Percentiles rank a stretch among this genome's conserved stretches.
Evolutionary conservation across 345 rosid species (phyloP).

Genomic region (Citropsis articulata): DNA sequence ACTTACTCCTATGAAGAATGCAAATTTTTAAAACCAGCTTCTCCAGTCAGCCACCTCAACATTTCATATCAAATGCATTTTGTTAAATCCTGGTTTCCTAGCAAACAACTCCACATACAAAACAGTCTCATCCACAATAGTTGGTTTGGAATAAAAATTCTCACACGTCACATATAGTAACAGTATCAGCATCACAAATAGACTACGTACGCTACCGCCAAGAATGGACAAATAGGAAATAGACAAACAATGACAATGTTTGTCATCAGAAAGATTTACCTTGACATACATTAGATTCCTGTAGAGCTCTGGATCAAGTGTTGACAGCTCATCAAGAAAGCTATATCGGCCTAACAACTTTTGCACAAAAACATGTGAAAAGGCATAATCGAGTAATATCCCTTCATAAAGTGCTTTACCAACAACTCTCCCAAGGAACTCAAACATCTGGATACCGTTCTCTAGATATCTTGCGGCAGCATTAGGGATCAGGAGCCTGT

Average conservation of each 20-base stretch:
- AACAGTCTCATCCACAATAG: not conserved
- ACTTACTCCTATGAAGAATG: not conserved
- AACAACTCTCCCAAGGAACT: conserved; percentile 95
- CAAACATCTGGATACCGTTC: conserved; percentile 89
- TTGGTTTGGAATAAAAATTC: not conserved
- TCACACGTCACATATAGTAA: not conserved
- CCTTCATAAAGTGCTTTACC: conserved; percentile 99
- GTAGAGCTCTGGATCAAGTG: conserved; percentile 93
- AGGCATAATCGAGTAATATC: conserved; percentile 86
- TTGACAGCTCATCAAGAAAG: conserved; percentile 94
- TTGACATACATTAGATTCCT: conserved; percentile 90
- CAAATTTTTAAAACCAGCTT: not conserved
- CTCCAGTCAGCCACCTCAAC: not conserved
- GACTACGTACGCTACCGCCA: not conserved
- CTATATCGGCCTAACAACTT: conserved; percentile 94
- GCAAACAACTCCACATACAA: conserved; percentile 4
- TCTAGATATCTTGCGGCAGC: conserved; percentile 79
- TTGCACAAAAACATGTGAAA: conserved; percentile 89
- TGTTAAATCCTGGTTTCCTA: not conserved
- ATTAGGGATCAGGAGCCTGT: conserved; percentile 86
- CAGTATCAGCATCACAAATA: not conserved
- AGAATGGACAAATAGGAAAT: not conserved
- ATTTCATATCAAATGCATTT: not conserved
- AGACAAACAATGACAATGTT: conserved; percentile 13
- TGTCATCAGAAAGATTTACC: conserved; percentile 47